These are phyloP conservation scores for Claviceps sp. DNA, from an alignment of 2,329 filamentous ascomycete species.

Conservation along the genomic window DNA sequence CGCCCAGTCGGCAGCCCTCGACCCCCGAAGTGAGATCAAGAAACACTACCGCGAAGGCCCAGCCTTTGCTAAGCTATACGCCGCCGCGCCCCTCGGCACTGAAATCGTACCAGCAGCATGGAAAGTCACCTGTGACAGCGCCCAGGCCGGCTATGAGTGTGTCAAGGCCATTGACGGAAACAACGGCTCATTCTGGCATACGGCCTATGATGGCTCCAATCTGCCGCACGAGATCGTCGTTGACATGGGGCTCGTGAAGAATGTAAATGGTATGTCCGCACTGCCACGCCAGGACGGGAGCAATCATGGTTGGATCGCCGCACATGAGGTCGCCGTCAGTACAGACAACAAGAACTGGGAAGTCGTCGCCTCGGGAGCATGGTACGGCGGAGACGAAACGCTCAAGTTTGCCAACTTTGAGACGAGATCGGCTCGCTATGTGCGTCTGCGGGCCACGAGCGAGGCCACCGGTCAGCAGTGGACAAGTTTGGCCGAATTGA, in stretches of 20 bases:
- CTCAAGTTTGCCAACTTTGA: conserved; percentile 21
- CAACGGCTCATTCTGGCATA: conserved; percentile 17
- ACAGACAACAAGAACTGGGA: conserved; percentile 15
- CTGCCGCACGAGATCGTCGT: conserved; percentile 18
- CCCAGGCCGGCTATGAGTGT: conserved; percentile 15
- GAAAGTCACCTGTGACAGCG: conserved; percentile 17
- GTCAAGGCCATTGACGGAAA: conserved; percentile 16
- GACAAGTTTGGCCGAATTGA: conserved; percentile 20
- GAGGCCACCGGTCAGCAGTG: conserved; percentile 17
- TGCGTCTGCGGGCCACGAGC: conserved; percentile 15
- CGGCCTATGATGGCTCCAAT: conserved; percentile 4
- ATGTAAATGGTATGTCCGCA: conserved; percentile 18
- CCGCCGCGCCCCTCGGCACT: conserved; percentile 4
- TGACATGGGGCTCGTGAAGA: conserved; percentile 14
- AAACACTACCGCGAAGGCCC: conserved; percentile 1
- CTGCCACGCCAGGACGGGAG: conserved; percentile 16
- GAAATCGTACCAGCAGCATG: conserved; percentile 9
- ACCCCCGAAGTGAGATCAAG: neutral
- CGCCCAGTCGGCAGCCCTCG: neutral
- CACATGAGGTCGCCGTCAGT: conserved; percentile 16
- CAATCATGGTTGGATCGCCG: conserved; percentile 14
- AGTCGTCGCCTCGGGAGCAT: conserved; percentile 16
- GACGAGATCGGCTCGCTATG: conserved; percentile 15
- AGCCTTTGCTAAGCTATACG: conserved; percentile 1
- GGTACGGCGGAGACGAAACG: conserved; percentile 13